Base-by-base conservation (phyloP, 2,329 filamentous ascomycete genomes). In the Fusarium poae region DNA sequence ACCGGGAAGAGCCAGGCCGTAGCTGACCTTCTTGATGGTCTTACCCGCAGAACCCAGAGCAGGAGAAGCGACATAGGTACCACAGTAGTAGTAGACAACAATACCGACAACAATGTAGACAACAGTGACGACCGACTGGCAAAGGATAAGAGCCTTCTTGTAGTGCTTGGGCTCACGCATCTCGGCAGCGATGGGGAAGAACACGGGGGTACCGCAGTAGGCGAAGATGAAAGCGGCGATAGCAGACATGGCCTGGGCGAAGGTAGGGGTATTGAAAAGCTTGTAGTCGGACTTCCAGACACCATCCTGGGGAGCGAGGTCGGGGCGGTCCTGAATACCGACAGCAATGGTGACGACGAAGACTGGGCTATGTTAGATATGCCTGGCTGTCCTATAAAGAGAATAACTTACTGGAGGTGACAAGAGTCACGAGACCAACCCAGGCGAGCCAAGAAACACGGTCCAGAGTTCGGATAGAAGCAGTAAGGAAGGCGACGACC, bases 21-120 rank as follows among this genome's bases (percentile, higher is more conserved):
- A 85, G 57, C 74, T 77, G 20, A 83, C 68, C 64, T 79, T 83
- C 77, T 84, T 84, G 52, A 82, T 74, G 1, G 72, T 62, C 2
- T 53, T 29, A 7, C 82, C 82, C 2, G 82, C 82, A 5, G 81
- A 83, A 10, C 82, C 83, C 6, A 85, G 78, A n/a, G 82, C 82
- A 0, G 83, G 83, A 0, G 81, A 83, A 0, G 82, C 79, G 3
- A 85, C 81, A 50, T 80, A 83, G 1, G 80, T 81, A 1, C 83
- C 83, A 65, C 81, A 83, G 70, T 76, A 84, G 55, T 80, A 79
- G 74, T 84, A 84, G 4, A 84, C 79, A 1, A 84, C 79, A 1
- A 77, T 67, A 10, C 75, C 75, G 6, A 82, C 76, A 6, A 75
- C 62, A 5, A 77, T 25, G 15, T 80, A 80, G 20, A 77, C 77